phyloP scores from a whole-genome alignment of 805 yeast species.

The Geotrichum ghanense region DNA sequence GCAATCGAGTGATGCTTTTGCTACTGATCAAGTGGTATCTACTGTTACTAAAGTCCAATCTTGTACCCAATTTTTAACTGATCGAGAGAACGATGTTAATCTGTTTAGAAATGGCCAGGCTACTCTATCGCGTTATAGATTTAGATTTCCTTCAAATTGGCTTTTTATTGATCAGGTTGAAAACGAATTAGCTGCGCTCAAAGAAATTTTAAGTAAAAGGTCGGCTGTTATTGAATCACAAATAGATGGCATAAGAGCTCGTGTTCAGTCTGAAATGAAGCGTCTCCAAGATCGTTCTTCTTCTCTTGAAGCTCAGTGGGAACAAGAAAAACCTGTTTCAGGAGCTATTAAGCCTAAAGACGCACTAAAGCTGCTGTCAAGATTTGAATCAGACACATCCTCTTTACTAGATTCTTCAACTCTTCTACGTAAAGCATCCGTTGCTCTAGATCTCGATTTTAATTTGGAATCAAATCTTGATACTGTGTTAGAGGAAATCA shows the following conservation, averaged over 20 bases:
- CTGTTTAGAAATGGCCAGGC: constrained; percentile 29
- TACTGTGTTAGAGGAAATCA: constrained; percentile 35
- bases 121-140: constrained; percentile 33
- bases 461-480: constrained; percentile 22
- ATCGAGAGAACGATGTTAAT: constrained; percentile 17
- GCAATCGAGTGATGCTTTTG: constrained; percentile 21
- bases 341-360: constrained; percentile 19
- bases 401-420: constrained; percentile 10
- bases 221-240: constrained; percentile 31
- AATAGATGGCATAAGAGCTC: constrained; percentile 31
- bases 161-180: constrained; percentile 52
- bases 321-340: constrained; percentile 21
- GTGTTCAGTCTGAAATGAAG: constrained; percentile 30
- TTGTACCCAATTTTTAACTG: constrained; percentile 16
- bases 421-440: constrained; percentile 26
- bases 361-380: constrained; percentile 17
- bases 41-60: constrained; percentile 31
- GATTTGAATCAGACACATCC: constrained; percentile 19
- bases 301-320: constrained; percentile 36
- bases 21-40: constrained; percentile 23
- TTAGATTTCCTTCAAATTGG: constrained; percentile 43
- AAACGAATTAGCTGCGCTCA: constrained; percentile 33
- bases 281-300: constrained; percentile 26
- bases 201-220: constrained; percentile 29
- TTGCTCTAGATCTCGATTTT: constrained; percentile 26